Percentiles rank a stretch among this genome's conserved stretches.
Conservation (phyloP, 139 green algal genomes). For the Volvox africanus region DNA sequence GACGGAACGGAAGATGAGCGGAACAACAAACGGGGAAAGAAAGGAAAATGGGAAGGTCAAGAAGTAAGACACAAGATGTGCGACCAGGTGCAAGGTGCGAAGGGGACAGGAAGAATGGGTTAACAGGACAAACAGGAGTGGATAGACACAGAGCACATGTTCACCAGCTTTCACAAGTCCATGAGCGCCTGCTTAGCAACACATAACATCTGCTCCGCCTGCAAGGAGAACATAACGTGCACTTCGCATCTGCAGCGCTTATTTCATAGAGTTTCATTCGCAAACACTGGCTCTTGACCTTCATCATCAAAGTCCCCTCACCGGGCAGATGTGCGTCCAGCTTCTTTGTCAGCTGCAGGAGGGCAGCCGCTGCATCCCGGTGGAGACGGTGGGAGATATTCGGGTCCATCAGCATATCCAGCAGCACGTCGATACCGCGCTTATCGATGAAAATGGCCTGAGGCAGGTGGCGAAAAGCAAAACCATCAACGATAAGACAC, state of each 20-base stretch:
- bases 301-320: neutral
- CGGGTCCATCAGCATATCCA: conserved; percentile 83
- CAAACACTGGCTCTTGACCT: no score
- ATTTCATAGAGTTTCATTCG: no score
- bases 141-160: no score
- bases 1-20: neutral
- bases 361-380: conserved; percentile 73
- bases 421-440: conserved; percentile 87
- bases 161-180: no score
- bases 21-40: neutral
- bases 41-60: neutral
- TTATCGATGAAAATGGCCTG: conserved; percentile 48
- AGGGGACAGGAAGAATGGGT: no score
- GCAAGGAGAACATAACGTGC: no score
- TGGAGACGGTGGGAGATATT: conserved; percentile 46
- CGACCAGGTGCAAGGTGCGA: no score
- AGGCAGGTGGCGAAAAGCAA: neutral
- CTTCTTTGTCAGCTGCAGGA: conserved; percentile 86
- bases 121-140: no score
- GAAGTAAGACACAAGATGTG: no score
- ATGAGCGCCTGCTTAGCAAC: no score
- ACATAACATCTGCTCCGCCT: no score
- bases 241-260: no score
- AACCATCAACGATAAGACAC: neutral
- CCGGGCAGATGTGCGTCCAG: conserved; percentile 72